Conservation (phyloP, 140 eudicot genomes). For the Ambrosia hybrid region DNA sequence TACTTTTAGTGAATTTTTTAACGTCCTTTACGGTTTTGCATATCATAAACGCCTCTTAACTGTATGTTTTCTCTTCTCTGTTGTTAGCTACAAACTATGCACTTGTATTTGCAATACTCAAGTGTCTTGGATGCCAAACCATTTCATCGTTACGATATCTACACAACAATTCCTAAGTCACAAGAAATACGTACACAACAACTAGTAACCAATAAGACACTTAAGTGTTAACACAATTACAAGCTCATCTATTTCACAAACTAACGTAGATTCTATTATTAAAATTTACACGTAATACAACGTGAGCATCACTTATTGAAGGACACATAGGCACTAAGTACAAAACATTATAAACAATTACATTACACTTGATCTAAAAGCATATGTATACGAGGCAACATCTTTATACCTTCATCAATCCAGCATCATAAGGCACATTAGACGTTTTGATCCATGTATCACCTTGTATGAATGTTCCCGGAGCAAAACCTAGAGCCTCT, state of each 20-base stretch:
- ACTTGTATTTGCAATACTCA: too few species aligned
- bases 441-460: constrained; percentile 50
- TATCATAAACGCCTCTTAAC: too few species aligned
- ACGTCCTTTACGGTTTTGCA: too few species aligned
- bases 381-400: constrained; percentile 15
- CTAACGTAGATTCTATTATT: constrained; percentile 7
- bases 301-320: constrained; percentile 15
- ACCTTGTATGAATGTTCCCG: constrained; percentile 44
- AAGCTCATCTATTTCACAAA: not conserved
- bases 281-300: not conserved
- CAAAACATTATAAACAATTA: not conserved
- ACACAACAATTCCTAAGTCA: too few species aligned
- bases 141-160: too few species aligned
- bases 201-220: not conserved
- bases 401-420: constrained; percentile 33
- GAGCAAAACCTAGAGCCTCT: constrained; percentile 36
- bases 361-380: constrained; percentile 6
- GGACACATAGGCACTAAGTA: constrained; percentile 8
- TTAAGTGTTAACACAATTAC: not conserved
- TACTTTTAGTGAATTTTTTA: too few species aligned
- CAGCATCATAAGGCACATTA: constrained; percentile 53
- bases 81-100: too few species aligned
- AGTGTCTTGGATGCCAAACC: too few species aligned
- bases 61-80: too few species aligned
- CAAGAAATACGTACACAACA: too few species aligned